Evolutionary conservation across 2,329 filamentous ascomycete species (phyloP).

Genomic region (Colletotrichum lupini): DNA sequence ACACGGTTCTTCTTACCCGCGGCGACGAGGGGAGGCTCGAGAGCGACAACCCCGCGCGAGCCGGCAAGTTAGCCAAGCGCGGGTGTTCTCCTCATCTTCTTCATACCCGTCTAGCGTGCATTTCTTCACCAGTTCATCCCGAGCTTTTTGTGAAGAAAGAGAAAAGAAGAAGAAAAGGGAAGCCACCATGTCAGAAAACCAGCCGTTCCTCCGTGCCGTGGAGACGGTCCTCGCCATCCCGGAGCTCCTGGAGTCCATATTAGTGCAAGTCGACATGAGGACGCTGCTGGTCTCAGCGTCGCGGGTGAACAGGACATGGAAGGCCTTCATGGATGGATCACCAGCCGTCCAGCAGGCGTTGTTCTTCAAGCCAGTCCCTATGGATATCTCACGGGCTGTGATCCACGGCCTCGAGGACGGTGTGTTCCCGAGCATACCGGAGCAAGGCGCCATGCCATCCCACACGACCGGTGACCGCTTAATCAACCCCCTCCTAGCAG

Average conservation of each 20-base stretch:
- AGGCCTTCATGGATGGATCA: conserved; percentile 5
- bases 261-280: conserved; percentile 40
- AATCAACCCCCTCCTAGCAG: conserved; percentile 29
- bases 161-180: not conserved
- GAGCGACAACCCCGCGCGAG: conserved; percentile 28
- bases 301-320: conserved; percentile 41
- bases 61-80: conserved; percentile 1
- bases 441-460: not conserved
- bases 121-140: not conserved
- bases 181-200: conserved; percentile 1
- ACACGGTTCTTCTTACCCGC: conserved; percentile 20
- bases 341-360: conserved; percentile 17
- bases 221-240: conserved; percentile 33
- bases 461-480: not conserved
- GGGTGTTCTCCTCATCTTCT: conserved; percentile 19
- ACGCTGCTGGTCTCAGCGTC: conserved; percentile 41
- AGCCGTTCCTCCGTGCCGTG: not conserved
- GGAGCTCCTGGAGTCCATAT: conserved; percentile 43
- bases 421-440: not conserved
- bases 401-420: not conserved
- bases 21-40: conserved; percentile 20
- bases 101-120: not conserved
- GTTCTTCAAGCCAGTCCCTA: conserved; percentile 19
- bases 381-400: not conserved
- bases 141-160: not conserved